Base-by-base conservation (phyloP, 176 grass and related monocot genomes). In the Thinopyrum elongatum region DNA sequence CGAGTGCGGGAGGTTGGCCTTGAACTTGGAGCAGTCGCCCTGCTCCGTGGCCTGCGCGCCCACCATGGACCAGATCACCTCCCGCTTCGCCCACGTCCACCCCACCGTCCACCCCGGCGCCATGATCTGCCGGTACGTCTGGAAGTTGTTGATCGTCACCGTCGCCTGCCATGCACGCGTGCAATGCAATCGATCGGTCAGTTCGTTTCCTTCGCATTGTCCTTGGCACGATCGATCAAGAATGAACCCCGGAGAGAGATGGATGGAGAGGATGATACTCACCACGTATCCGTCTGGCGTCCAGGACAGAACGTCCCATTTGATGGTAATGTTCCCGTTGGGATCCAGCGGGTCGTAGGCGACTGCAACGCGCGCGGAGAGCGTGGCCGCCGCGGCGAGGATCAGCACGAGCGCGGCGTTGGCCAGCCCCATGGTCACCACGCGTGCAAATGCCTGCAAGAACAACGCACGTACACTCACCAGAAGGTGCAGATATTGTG, bases 61-160 rank as follows among this genome's bases (percentile, higher is more conserved):
- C 60, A 99, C 88, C 94, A 96, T 96, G 38, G 97, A 94, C 97
- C 97, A 99, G 64, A 99, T 99, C 53, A 99, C 94, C 90, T 99
- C 92, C 10, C 74, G 84, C 82, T 90, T 94, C 3, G 92, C 88
- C 97, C 97, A 99, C 9, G 90, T 76, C 97, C 97, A 98, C 0
- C 90, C 90, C 42, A 94, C 9, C 26, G 90, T 94, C 94, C 94
- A 99, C 31, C 97, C 97, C 2, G 97, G 97, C 26, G 4, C 74
- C 94, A 90, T 90, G 29, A 99, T 94, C 27, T 99, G 94, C 17
- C 94, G 89, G 71, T 96, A 99, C 90, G 88, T 93, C 86, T 99
- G 97, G 88, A 88, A 99, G 78, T 99, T 99, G 88, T 99, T 94
- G 82, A 99, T 96, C 47, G 87, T 96, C 71, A 99, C 94, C 82